A percentile compares a stretch with the other conserved stretches of the same genome.
Evolutionary conservation across 306 rosid species (phyloP).

Genomic region (Boehmeria nivea): DNA sequence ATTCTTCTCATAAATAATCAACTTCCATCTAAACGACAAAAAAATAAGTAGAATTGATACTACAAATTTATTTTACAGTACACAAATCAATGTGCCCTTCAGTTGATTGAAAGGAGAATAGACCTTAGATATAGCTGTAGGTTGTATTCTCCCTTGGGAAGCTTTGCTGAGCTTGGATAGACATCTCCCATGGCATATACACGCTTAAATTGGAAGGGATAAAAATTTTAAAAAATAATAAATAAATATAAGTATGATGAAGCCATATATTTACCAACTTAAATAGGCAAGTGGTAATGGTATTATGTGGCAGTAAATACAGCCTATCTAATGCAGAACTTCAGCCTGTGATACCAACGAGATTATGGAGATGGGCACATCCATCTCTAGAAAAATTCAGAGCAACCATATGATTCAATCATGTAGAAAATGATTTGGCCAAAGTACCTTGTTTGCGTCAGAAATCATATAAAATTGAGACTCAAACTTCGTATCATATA

Average conservation of each 20-base stretch:
- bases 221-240: constrained; percentile 9
- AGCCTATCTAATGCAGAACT: too few species aligned
- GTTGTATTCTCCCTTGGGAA: constrained; percentile 90
- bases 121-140: constrained; percentile 79
- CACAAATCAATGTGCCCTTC: too few species aligned
- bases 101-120: constrained; percentile 20
- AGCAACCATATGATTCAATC: constrained; percentile 1
- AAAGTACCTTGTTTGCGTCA: constrained; percentile 72
- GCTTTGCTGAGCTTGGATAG: constrained; percentile 67
- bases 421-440: constrained; percentile 16
- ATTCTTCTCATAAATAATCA: background rate
- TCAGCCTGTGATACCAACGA: background rate
- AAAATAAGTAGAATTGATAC: background rate
- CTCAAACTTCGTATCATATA: constrained; percentile 88
- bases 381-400: constrained; percentile 3
- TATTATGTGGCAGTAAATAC: too few species aligned
- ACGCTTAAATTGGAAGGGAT: constrained; percentile 51
- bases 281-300: too few species aligned
- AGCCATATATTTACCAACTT: background rate
- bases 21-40: background rate
- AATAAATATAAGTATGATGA: background rate
- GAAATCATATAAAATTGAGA: constrained; percentile 93
- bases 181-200: constrained; percentile 76
- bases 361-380: constrained; percentile 12
- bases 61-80: too few species aligned